Percentiles rank a stretch among this genome's conserved stretches.
phyloP scores from a whole-genome alignment of 1,284 basidiomycete species.

The Sporisorium graminicola region DNA sequence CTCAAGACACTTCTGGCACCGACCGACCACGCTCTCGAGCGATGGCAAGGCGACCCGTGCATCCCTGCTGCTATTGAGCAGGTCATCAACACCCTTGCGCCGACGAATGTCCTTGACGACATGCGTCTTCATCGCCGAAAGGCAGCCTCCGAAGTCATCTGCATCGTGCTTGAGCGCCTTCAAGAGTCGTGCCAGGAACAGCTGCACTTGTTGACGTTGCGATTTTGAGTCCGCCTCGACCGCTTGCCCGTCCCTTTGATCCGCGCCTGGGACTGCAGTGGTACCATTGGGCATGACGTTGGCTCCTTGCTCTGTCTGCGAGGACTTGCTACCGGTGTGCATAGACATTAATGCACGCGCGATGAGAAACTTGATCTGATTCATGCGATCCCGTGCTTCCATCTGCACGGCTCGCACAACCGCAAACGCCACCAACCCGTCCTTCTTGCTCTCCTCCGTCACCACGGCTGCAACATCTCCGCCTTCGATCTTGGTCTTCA shows the following conservation, averaged over 20 bases:
- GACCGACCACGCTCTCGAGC: constrained; percentile 12
- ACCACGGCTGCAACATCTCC: not conserved
- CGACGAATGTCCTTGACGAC: constrained; percentile 10
- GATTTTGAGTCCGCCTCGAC: not conserved
- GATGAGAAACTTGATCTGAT: constrained; percentile 39
- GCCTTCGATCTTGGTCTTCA: not conserved
- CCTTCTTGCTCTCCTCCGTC: constrained; percentile 25
- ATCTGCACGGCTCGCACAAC: constrained; percentile 26
- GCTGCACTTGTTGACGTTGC: constrained; percentile 1
- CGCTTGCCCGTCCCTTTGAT: not conserved
- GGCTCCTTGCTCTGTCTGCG: not conserved
- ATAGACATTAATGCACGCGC: constrained; percentile 18
- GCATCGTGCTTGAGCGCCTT: constrained; percentile 34
- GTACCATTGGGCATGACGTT: not conserved
- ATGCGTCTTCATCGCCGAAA: constrained; percentile 32
- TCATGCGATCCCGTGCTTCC: constrained; percentile 33
- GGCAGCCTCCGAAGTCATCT: constrained; percentile 22
- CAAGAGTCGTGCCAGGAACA: constrained; percentile 20
- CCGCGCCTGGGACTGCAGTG: not conserved
- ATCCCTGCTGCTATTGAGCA: constrained; percentile 1
- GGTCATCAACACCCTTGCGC: not conserved
- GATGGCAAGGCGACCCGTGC: constrained; percentile 11
- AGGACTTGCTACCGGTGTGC: not conserved
- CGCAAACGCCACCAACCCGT: constrained; percentile 24
- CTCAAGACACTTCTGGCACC: constrained; percentile 12